Percentiles rank a stretch among this genome's conserved stretches.
Conservation (phyloP, 352 stramenopile genomes). For the Thalassiosira ordinaria region DNA sequence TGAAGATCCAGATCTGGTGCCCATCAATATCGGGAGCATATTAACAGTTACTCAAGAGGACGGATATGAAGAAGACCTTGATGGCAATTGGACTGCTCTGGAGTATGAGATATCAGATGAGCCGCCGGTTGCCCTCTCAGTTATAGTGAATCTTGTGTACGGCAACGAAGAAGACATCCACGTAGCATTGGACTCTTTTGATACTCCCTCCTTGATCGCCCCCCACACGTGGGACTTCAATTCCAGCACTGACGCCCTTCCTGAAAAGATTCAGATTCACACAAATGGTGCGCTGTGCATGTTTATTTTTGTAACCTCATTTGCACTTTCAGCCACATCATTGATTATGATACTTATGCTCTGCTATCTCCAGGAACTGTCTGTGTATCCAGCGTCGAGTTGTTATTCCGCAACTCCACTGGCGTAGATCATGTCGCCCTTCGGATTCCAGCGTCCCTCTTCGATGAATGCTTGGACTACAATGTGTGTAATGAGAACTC, state of each 20-base stretch:
- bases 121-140: not conserved
- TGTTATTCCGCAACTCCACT: constrained; percentile 16
- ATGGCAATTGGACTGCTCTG: not conserved
- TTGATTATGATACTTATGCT: too few species aligned
- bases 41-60: constrained; percentile 11
- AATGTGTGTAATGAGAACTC: constrained; percentile 17
- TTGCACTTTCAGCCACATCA: too few species aligned
- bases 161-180: constrained; percentile 8
- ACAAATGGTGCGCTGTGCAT: not conserved
- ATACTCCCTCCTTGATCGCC: not conserved
- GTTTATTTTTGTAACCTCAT: too few species aligned
- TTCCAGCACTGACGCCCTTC: constrained; percentile 4
- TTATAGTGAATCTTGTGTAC: constrained; percentile 3
- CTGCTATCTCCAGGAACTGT: too few species aligned
- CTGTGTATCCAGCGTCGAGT: constrained; percentile 10
- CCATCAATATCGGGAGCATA: constrained; percentile 12
- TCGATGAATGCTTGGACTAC: constrained; percentile 13
- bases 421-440: not conserved
- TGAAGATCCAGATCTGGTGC: constrained; percentile 4
- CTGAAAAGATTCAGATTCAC: constrained; percentile 19
- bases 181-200: constrained; percentile 22
- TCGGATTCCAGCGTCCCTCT: constrained; percentile 10
- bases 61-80: not conserved
- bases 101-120: constrained; percentile 11
- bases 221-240: constrained; percentile 5